These are phyloP conservation scores for Ceratobasidium sp. DNA, from an alignment of 1,284 basidiomycete species.

Conservation along the genomic window DNA sequence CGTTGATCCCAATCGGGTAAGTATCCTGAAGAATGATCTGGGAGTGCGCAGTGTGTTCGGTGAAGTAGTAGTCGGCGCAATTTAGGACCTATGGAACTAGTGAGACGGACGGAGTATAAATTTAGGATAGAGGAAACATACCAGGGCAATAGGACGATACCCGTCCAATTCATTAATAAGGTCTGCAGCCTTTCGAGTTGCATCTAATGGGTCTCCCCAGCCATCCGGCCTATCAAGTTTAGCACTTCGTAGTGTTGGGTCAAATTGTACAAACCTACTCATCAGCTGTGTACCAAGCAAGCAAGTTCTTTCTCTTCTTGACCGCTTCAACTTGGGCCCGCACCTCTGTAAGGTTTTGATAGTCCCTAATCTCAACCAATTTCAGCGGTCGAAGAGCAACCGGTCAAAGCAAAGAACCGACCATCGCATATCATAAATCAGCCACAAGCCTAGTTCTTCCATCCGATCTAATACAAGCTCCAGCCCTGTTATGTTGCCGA, in stretches of 20 bases:
- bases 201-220: constrained; percentile 71
- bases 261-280: constrained; percentile 43
- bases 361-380: constrained; percentile 60
- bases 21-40: constrained; percentile 72
- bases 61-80: constrained; percentile 76
- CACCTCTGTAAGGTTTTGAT: constrained; percentile 72
- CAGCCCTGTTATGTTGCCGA: constrained; percentile 68
- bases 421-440: constrained; percentile 83
- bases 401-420: constrained; percentile 56
- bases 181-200: constrained; percentile 68
- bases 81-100: constrained; percentile 65
- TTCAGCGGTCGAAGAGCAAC: neutral
- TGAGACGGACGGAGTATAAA: neutral
- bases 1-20: constrained; percentile 75
- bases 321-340: constrained; percentile 74
- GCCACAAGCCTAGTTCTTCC: constrained; percentile 76
- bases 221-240: constrained; percentile 62
- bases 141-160: constrained; percentile 68
- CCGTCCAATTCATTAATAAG: constrained; percentile 76
- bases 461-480: constrained; percentile 73
- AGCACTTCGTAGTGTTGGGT: neutral
- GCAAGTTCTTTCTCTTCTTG: constrained; percentile 73
- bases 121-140: neutral
- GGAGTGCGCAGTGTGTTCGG: constrained; percentile 67
- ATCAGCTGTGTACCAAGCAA: constrained; percentile 69